These are phyloP conservation scores for Neurospora sp. DNA, from an alignment of 495 filamentous ascomycete species.

Conservation along the genomic window DNA sequence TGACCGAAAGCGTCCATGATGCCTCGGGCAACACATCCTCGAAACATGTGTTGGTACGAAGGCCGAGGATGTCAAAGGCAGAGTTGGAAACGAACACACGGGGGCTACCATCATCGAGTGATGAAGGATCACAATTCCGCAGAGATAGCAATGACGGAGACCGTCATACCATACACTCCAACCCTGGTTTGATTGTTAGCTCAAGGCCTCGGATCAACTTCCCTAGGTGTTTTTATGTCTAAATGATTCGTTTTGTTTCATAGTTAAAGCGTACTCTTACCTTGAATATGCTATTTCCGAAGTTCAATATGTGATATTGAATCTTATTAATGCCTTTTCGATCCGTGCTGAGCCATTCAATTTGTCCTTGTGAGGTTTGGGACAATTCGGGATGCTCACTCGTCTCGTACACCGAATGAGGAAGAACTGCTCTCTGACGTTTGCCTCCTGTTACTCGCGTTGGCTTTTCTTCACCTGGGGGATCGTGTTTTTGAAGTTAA, in stretches of 20 bases:
- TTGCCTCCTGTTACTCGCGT: background rate
- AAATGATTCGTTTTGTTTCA: too few species aligned
- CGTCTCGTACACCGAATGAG: background rate
- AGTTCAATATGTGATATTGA: too few species aligned
- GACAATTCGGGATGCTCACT: background rate
- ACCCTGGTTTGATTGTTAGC: too few species aligned
- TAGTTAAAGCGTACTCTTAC: too few species aligned
- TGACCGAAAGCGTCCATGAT: background rate
- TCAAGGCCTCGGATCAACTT: too few species aligned
- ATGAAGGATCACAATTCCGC: background rate
- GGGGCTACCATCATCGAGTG: background rate
- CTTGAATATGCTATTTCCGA: too few species aligned
- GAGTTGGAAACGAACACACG: background rate
- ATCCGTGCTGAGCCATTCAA: too few species aligned
- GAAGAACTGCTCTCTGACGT: background rate
- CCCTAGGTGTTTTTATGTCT: too few species aligned
- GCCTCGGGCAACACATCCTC: background rate
- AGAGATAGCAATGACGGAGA: background rate
- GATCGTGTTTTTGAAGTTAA: background rate
- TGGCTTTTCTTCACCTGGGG: background rate
- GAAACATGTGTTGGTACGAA: background rate
- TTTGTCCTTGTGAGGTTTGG: too few species aligned
- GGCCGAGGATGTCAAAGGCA: background rate
- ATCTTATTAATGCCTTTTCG: too few species aligned
- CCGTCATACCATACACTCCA: background rate